Evolutionary conservation across 495 filamentous ascomycete genomes (phyloP), one percentile per base, ranked within the genome.

Genomic region (Penicillium waksmanii): DNA sequence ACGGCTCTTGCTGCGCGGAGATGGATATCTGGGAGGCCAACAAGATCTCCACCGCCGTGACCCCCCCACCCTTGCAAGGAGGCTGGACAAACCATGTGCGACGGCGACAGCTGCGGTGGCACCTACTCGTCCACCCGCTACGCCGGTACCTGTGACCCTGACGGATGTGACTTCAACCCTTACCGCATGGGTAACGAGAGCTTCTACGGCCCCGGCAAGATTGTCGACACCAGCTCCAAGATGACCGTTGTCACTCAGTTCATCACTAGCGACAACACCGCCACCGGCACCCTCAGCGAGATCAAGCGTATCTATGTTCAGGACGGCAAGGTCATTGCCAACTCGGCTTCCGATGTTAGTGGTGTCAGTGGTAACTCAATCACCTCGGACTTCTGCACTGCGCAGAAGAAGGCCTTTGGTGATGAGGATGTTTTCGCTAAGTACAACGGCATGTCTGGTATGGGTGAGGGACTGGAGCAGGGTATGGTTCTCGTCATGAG

Each of bases 101-200:
- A 73, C 33, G 86, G 83, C 33, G 72, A 74, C 47, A 66, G 75
- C 21, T 89, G 87, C 58, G 84, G 82, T 49, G 80, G 80, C 40
- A 76, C 76, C 13, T 78, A 80, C 64, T 71, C 61, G 35, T 13
- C 31, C 13, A 63, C 68, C 56, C 76, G 77, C 57, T 82, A 83
- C 58, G 72, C 55, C 46, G 83, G 81, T 52, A 80, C 84, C 53
- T 93, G 89, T 67, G 90, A 93, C 67, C 85, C 89, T 60, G 87
- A 87, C 67, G 88, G 88, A 57, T 93, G 89, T 73, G 89, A 91
- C 67, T 90, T 88, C 84, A 93, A 93, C 85, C 74, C 84, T 19
- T 91, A 86, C 82, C 84, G 83, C 62, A 76, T 83, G 76, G 87
- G 88, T 54, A 79, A 85, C 73, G 79, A 66, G 21, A 66, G 61